phyloP scores from a whole-genome alignment of 305 asterid genomes.

The Andrographis paniculata region DNA sequence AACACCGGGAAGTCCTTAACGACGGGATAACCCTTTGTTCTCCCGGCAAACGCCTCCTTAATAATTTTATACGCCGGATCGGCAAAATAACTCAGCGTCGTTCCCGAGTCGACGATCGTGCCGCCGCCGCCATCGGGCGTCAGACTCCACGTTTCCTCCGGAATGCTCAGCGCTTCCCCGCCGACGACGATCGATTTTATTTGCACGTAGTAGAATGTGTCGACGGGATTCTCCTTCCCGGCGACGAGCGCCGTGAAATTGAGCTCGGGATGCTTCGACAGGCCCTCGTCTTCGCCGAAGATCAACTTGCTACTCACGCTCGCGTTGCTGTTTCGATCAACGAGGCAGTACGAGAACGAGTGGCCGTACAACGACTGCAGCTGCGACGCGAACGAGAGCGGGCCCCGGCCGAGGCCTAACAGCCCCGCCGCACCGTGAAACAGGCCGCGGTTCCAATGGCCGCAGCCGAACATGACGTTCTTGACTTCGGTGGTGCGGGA shows the following conservation, averaged over 20 bases:
- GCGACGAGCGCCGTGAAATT: constrained; percentile 54
- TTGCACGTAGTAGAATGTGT: constrained; percentile 71
- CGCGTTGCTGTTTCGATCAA: constrained; percentile 65
- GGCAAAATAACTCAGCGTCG: constrained; percentile 71
- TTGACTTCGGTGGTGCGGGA: constrained; percentile 49
- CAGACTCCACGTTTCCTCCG: constrained; percentile 56
- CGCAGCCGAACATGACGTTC: constrained; percentile 93
- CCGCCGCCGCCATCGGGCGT: constrained; percentile 70
- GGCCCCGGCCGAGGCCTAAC: constrained; percentile 87
- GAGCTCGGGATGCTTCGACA: constrained; percentile 42
- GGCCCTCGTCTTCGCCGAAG: constrained; percentile 66
- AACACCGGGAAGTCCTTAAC: constrained; percentile 58
- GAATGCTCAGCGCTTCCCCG: constrained; percentile 57
- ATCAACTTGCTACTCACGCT: constrained; percentile 83
- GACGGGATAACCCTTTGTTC: constrained; percentile 38
- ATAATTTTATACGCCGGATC: constrained; percentile 70
- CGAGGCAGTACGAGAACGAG: constrained; percentile 85
- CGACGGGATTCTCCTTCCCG: constrained; percentile 48
- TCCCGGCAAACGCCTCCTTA: constrained; percentile 49
- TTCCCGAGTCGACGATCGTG: constrained; percentile 83
- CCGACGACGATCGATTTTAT: constrained; percentile 65
- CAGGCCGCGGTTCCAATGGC: constrained; percentile 94
- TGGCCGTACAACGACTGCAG: constrained; percentile 62
- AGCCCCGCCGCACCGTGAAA: constrained; percentile 96
- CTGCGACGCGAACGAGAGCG: constrained; percentile 79